Conservation (phyloP, 345 rosid species). For the Laguncularia racemosa region DNA sequence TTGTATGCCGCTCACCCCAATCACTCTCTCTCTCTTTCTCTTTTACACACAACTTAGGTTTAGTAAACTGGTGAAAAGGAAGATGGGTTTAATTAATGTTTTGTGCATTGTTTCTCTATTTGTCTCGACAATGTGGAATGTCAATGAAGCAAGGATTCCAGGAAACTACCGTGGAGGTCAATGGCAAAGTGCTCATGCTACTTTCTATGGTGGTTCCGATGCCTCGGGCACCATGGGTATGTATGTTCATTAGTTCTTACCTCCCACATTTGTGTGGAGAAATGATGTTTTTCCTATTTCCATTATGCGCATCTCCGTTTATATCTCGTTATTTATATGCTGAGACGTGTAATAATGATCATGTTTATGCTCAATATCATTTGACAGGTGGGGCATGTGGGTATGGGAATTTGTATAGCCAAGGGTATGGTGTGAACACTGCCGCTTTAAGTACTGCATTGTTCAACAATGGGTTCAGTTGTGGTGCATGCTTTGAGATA, state of each 20-base stretch:
- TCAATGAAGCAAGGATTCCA: constrained; percentile 61
- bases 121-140: constrained; percentile 17
- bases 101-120: constrained; percentile 9
- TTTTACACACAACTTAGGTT: background rate
- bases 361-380: no score
- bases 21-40: background rate
- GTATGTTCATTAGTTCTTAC: background rate
- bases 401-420: constrained; percentile 15
- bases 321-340: background rate
- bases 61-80: background rate
- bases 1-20: background rate
- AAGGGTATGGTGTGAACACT: constrained; percentile 14
- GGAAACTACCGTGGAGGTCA: constrained; percentile 57
- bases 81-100: constrained; percentile 16
- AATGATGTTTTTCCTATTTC: background rate
- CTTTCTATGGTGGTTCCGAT: constrained; percentile 84
- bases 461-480: constrained; percentile 13
- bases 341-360: background rate
- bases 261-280: background rate
- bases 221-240: constrained; percentile 93
- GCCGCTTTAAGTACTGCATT: constrained; percentile 14
- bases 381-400: constrained; percentile 13
- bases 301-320: background rate
- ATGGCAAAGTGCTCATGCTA: constrained; percentile 83
- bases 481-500: constrained; percentile 15